Conservation (phyloP, 2,329 filamentous ascomycete species). For the Pyrenochaeta sp. region DNA sequence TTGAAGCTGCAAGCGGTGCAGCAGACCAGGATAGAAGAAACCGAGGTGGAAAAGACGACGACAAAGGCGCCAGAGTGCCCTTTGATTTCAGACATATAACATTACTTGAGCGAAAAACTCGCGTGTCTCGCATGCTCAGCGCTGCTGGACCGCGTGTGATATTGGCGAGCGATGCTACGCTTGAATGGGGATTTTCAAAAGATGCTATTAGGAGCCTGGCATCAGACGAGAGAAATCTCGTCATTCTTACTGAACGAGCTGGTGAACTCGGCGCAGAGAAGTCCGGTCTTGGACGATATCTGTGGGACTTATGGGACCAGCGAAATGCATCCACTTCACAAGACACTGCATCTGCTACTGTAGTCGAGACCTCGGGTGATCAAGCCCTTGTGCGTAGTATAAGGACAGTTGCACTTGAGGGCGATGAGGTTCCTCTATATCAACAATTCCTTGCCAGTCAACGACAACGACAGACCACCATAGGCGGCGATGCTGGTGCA, state of each 20-base stretch:
- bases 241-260: conserved; percentile 84
- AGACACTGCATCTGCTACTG: conserved; percentile 53
- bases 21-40: conserved; percentile 43
- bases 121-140: conserved; percentile 75
- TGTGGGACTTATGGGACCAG: conserved; percentile 70
- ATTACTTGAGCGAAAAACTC: conserved; percentile 81
- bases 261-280: conserved; percentile 48
- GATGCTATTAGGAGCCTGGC: conserved; percentile 79
- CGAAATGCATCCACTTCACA: conserved; percentile 30
- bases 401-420: conserved; percentile 72
- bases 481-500: conserved; percentile 71
- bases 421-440: conserved; percentile 80
- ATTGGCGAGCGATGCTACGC: conserved; percentile 84
- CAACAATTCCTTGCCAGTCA: conserved; percentile 93
- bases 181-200: conserved; percentile 96
- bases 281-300: conserved; percentile 68
- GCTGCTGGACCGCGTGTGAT: conserved; percentile 73
- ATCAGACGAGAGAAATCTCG: conserved; percentile 78
- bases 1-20: conserved; percentile 70
- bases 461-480: conserved; percentile 82
- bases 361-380: conserved; percentile 71
- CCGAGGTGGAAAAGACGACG: conserved; percentile 52
- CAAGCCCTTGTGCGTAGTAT: conserved; percentile 38
- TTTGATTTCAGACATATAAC: conserved; percentile 91
- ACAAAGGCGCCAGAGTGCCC: conserved; percentile 69